These are phyloP conservation scores for Eucalyptus decipiens DNA, from an alignment of 345 rosid species.

Conservation along the genomic window DNA sequence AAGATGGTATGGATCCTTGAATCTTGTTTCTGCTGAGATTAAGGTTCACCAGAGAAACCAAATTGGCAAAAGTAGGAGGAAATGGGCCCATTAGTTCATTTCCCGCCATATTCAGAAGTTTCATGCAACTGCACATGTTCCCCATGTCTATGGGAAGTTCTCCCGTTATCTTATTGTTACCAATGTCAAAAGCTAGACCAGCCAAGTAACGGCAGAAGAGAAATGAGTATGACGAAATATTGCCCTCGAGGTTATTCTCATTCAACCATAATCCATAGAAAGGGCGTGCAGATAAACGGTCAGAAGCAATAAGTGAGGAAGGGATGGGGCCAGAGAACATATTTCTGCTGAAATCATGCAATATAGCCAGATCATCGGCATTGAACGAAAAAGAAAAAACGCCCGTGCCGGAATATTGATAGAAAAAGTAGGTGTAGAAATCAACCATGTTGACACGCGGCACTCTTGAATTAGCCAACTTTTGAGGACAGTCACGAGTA, in stretches of 20 bases:
- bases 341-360: slow-evolving; percentile 38
- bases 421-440: slow-evolving; percentile 19
- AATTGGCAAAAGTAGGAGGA: slow-evolving; percentile 11
- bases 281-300: slow-evolving; percentile 8
- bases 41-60: slow-evolving; percentile 17
- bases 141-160: slow-evolving; percentile 28
- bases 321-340: slow-evolving; percentile 22
- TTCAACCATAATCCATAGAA: slow-evolving; percentile 28
- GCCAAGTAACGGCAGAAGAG: slow-evolving; percentile 17
- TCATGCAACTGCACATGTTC: slow-evolving; percentile 18
- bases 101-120: slow-evolving; percentile 18
- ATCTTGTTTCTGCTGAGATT: slow-evolving; percentile 28
- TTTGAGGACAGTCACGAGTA: slow-evolving; percentile 8
- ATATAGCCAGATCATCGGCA: slow-evolving; percentile 2
- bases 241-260: slow-evolving; percentile 19
- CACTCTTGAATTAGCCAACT: not conserved
- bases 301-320: slow-evolving; percentile 10
- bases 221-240: slow-evolving; percentile 22
- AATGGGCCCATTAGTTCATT: slow-evolving; percentile 19
- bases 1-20: slow-evolving; percentile 24
- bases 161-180: slow-evolving; percentile 21
- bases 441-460: slow-evolving; percentile 3
- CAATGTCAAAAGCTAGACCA: slow-evolving; percentile 21
- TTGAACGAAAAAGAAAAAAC: not conserved
- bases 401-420: not conserved